Conservation (phyloP, 352 stramenopile species). For the Globisporangium irregulare region DNA sequence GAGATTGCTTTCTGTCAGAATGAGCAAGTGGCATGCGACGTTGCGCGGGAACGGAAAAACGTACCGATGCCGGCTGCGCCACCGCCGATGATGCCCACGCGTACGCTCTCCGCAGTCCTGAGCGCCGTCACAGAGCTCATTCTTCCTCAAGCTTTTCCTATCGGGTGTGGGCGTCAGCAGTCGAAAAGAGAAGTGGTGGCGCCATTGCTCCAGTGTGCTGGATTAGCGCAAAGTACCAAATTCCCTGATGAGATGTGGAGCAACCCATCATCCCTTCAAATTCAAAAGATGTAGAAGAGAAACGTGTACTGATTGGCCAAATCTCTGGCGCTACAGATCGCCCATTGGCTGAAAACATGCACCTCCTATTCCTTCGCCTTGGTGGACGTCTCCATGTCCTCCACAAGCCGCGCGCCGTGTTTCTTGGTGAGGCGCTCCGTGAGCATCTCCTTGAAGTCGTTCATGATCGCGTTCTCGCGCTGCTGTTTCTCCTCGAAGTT, state of each 20-base stretch:
- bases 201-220: neutral
- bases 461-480: constrained; percentile 97
- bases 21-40: neutral
- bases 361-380: constrained; percentile 29
- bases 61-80: constrained; percentile 74
- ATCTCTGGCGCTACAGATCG: neutral
- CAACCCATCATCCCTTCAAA: neutral
- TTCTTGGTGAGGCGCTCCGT: constrained; percentile 86
- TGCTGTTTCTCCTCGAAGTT: constrained; percentile 99
- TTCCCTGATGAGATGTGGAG: constrained; percentile 1
- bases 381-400: constrained; percentile 78
- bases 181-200: neutral
- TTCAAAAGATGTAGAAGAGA: neutral
- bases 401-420: constrained; percentile 78
- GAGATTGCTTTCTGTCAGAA: neutral
- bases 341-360: constrained; percentile 19
- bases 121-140: neutral
- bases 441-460: constrained; percentile 95
- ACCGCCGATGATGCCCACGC: constrained; percentile 68
- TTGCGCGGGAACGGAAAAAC: constrained; percentile 15
- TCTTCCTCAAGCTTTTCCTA: neutral
- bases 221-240: constrained; percentile 4
- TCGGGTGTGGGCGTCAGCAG: neutral
- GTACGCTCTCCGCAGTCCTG: constrained; percentile 11
- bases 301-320: constrained; percentile 13